phyloP scores from a whole-genome alignment of 495 filamentous ascomycete species.

The Parathielavia hyrcaniae region DNA sequence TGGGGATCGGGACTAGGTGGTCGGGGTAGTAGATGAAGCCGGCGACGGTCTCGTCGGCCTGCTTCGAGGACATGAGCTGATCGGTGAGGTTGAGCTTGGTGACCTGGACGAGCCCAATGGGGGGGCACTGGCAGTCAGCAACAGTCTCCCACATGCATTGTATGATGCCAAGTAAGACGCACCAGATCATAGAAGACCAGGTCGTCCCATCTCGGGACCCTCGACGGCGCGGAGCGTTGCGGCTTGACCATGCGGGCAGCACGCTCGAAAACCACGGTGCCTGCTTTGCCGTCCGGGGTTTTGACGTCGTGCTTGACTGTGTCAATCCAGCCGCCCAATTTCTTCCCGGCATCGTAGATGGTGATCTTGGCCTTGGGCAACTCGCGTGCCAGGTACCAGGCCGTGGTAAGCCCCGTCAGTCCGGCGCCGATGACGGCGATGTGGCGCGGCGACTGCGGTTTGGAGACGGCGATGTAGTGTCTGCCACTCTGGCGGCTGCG shows the following conservation, averaged over 20 bases:
- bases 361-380: conserved; percentile 56
- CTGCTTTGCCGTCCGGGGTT: conserved; percentile 40
- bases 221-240: conserved; percentile 14
- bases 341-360: conserved; percentile 64
- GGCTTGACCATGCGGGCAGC: conserved; percentile 76
- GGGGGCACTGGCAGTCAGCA: conserved; percentile 9
- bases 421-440: conserved; percentile 81
- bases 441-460: background rate
- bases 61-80: conserved; percentile 47
- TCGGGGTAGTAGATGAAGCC: conserved; percentile 94
- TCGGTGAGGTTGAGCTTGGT: conserved; percentile 53
- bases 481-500: background rate
- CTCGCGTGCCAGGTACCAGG: conserved; percentile 61
- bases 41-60: conserved; percentile 45
- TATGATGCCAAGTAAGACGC: conserved; percentile 14
- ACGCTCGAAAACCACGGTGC: conserved; percentile 66
- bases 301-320: conserved; percentile 57
- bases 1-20: conserved; percentile 67
- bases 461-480: conserved; percentile 7
- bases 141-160: background rate
- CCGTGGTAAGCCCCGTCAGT: conserved; percentile 80
- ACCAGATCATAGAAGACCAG: conserved; percentile 43
- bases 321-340: conserved; percentile 79
- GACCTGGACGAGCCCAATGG: conserved; percentile 48
- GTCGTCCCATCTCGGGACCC: conserved; percentile 32